Conservation (phyloP, 108 stramenopile species). For the Pseudonitzschia delicatissima region DNA sequence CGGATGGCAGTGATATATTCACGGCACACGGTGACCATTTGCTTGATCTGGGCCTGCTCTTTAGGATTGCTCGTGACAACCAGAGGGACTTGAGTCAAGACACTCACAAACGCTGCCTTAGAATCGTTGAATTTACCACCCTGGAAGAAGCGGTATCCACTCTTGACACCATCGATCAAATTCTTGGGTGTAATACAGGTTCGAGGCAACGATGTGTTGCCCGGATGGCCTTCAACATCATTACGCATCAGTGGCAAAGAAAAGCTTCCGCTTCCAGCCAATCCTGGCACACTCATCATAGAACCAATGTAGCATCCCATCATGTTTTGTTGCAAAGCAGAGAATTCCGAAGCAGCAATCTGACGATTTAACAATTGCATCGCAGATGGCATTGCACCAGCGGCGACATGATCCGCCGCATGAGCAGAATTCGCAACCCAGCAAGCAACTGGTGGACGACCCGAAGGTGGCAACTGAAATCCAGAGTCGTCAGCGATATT, state of each 20-base stretch:
- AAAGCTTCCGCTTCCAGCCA: constrained; percentile 77
- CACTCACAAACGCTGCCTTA: constrained; percentile 62
- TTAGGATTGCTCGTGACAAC: constrained; percentile 73
- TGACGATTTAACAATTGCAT: constrained; percentile 97
- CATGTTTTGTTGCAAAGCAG: constrained; percentile 75
- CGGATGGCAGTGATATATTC: constrained; percentile 98
- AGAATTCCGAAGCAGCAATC: constrained; percentile 94
- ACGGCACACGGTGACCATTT: constrained; percentile 88
- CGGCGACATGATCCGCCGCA: constrained; percentile 97
- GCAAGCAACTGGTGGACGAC: constrained; percentile 77
- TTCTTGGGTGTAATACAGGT: constrained; percentile 53
- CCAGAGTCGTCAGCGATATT: constrained; percentile 63
- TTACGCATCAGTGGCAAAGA: constrained; percentile 81
- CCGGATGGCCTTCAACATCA: constrained; percentile 74
- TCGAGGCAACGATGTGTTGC: constrained; percentile 80
- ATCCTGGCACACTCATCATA: constrained; percentile 82
- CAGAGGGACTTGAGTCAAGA: constrained; percentile 87
- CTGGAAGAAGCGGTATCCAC: constrained; percentile 92
- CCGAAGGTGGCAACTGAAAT: constrained; percentile 88
- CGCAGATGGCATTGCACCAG: constrained; percentile 90
- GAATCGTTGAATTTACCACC: constrained; percentile 95
- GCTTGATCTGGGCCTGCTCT: constrained; percentile 92
- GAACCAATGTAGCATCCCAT: constrained; percentile 86
- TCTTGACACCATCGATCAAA: constrained; percentile 78
- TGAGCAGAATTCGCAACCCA: constrained; percentile 94